Base-by-base conservation (phyloP, 2,329 filamentous ascomycete species). In the Pseudogymnoascus sp. region DNA sequence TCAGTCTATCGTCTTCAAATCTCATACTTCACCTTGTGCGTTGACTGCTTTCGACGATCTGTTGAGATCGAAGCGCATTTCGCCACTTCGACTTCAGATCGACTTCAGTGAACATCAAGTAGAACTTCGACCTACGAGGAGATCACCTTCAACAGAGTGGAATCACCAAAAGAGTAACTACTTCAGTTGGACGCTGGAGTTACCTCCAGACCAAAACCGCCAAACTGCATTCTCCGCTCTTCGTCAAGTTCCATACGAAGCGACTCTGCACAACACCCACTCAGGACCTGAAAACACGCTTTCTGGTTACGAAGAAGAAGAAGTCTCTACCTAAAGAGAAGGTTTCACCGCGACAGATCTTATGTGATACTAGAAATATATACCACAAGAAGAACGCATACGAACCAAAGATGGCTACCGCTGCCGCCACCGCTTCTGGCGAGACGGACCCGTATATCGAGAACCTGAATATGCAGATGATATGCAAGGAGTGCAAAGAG, bases 401-500 rank as follows among this genome's bases (percentile, higher is more conserved):
- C 69, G 67, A 72, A 64, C 69, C 74, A 69, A 80, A 79, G 67
- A 82, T 82, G 65, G 72, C 74, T 62, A 70, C 76, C 35, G 72
- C 73, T 61, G 72, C 72, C 7, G 38, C 65, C 30, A 45, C 63
- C 14, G 69, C 67, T 58, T 62, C 65, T 39, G 63, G 60, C 36
- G 60, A 65, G 30, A 64, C 67, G 35, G 68, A 72, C 45, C 64
- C 63, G 67, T 71, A 68, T 63, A 68, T 62, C 58, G 88, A 96
- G 74, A 94, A 97, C 69, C 82, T 97, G 64, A 95, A 91, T 74
- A 88, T 91, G 72, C 86, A 88, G 67, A 77, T 97, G 66, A 87
- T 91, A 67, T 99, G 94, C 75, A 89, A 85, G 14, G 93, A 99
- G 73, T 99, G 94, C 81, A 89, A 88, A 71, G 91, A 96, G 72